Conservation (phyloP, 2,329 filamentous ascomycete genomes). For the Sordariomycetes sp. region DNA sequence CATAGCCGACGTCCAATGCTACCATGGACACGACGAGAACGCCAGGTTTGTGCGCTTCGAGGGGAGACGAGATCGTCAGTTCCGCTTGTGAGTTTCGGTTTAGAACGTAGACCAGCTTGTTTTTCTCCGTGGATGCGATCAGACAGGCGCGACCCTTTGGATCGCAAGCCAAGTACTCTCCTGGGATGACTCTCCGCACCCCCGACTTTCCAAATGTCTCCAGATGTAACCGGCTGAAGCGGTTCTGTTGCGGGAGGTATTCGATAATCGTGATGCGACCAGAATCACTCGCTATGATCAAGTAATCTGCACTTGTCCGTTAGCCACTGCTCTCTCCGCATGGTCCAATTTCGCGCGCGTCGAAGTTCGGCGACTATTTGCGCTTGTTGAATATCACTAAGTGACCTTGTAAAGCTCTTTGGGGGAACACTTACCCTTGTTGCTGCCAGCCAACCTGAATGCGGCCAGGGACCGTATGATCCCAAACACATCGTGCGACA, state of each 20-base stretch:
- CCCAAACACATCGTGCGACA: constrained; percentile 91
- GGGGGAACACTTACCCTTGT: constrained; percentile 69
- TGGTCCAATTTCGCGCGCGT: constrained; percentile 11
- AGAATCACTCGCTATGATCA: constrained; percentile 92
- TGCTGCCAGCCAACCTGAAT: constrained; percentile 87
- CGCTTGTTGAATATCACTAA: constrained; percentile 50
- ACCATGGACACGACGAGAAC: constrained; percentile 83
- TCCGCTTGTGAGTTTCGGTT: constrained; percentile 93
- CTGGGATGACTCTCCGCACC: constrained; percentile 83
- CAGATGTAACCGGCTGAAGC: constrained; percentile 80
- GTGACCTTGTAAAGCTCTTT: constrained; percentile 35
- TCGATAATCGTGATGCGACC: constrained; percentile 91
- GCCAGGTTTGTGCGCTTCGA: constrained; percentile 91
- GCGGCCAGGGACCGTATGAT: constrained; percentile 85
- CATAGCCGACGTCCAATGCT: constrained; percentile 89
- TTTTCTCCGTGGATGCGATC: constrained; percentile 93
- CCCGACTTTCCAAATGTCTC: constrained; percentile 99
- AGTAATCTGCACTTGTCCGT: constrained; percentile 61
- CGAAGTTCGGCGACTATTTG: constrained; percentile 8
- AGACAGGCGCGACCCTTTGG: constrained; percentile 93
- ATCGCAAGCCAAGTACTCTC: constrained; percentile 91
- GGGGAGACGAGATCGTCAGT: constrained; percentile 90
- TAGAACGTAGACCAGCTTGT: constrained; percentile 97
- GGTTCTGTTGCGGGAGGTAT: constrained; percentile 78
- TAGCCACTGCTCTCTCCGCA: constrained; percentile 1